Percentiles rank a stretch among this genome's conserved stretches.
phyloP scores from a whole-genome alignment of 176 grass and related monocot species.

The Leersia perrieri region DNA sequence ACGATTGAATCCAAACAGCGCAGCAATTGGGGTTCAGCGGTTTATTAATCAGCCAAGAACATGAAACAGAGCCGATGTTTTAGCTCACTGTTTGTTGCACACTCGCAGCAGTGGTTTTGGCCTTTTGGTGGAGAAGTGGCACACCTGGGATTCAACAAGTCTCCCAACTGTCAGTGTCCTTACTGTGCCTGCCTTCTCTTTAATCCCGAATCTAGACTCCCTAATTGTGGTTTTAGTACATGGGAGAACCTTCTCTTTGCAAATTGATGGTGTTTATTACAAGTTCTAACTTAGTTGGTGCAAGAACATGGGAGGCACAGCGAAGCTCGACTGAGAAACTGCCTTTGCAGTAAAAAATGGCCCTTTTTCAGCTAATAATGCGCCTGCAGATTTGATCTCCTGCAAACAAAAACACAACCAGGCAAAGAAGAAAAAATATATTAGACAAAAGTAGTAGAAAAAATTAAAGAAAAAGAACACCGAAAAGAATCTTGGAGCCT shows the following conservation, averaged over 20 bases:
- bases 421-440: neutral
- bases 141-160: constrained; percentile 18
- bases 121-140: too few relatives aligned
- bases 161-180: constrained; percentile 15
- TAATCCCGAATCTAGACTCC: neutral
- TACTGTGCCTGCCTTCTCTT: neutral
- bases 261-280: neutral
- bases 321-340: neutral
- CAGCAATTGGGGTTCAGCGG: neutral
- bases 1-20: neutral
- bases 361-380: neutral
- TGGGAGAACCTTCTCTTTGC: constrained; percentile 14
- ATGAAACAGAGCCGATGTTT: neutral
- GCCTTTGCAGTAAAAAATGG: neutral
- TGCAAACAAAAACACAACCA: neutral
- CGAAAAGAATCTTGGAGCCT: neutral
- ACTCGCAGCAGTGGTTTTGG: too few relatives aligned
- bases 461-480: neutral
- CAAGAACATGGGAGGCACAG: neutral
- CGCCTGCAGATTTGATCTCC: neutral
- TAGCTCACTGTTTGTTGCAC: neutral
- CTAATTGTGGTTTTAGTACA: constrained; percentile 8
- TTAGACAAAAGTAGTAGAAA: neutral
- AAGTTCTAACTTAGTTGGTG: neutral
- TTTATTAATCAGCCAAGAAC: neutral